A percentile compares a stretch with the other conserved stretches of the same genome.
Conservation (phyloP, 2,329 filamentous ascomycete genomes). For the Neocucurbitaria cava region DNA sequence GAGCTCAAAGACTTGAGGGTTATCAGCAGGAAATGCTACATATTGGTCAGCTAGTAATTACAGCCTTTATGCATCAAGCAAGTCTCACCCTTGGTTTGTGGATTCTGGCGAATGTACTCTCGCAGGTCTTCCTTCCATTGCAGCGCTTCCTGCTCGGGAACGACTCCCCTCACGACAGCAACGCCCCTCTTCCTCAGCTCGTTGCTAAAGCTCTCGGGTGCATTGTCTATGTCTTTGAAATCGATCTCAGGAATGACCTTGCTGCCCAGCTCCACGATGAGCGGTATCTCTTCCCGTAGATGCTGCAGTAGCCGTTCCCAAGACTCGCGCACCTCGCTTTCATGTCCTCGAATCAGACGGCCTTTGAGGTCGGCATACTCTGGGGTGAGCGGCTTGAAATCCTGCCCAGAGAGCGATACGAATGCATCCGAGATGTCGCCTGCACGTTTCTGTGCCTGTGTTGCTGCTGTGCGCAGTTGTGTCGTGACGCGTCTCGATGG, state of each 20-base stretch:
- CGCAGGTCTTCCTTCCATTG: conserved; percentile 54
- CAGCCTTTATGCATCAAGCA: neutral
- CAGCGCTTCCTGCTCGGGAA: conserved; percentile 53
- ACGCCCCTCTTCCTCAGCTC: conserved; percentile 65
- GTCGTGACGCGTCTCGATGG: conserved; percentile 24
- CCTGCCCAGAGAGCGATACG: conserved; percentile 56
- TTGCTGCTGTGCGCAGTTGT: conserved; percentile 38
- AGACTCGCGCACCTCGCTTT: conserved; percentile 55
- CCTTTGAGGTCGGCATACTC: conserved; percentile 56
- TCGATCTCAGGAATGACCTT: conserved; percentile 56
- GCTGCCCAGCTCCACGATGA: conserved; percentile 52
- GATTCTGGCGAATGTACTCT: conserved; percentile 56
- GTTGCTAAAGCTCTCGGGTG: conserved; percentile 62
- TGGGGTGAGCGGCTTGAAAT: conserved; percentile 53
- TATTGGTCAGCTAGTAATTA: conserved; percentile 12
- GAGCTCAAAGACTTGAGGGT: conserved; percentile 59
- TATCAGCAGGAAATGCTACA: conserved; percentile 56
- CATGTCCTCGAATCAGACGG: conserved; percentile 54
- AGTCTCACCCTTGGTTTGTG: conserved; percentile 50
- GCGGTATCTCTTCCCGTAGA: conserved; percentile 54
- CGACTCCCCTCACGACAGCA: conserved; percentile 55
- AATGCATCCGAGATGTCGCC: conserved; percentile 61
- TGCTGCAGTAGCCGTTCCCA: conserved; percentile 55
- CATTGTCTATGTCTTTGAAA: conserved; percentile 55
- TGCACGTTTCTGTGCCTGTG: conserved; percentile 51